phyloP scores from a whole-genome alignment of 169 alveolate species.

The Plasmodium gonderi region DNA sequence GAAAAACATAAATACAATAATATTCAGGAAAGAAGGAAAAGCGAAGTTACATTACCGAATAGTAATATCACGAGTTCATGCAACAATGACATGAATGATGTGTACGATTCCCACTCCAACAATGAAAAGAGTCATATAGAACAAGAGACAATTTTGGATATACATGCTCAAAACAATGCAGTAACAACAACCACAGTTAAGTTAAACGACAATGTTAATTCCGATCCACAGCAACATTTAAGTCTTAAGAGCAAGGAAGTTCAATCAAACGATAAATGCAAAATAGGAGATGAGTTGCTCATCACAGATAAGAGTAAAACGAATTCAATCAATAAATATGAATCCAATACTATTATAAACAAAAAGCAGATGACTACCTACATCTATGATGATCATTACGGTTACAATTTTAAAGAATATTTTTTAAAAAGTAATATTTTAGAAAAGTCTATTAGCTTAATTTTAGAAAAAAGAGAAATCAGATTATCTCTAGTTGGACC shows the following conservation, averaged over 20 bases:
- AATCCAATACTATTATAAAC: neutral
- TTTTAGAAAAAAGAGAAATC: slow-evolving; percentile 57
- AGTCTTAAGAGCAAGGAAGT: neutral
- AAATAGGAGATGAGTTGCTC: neutral
- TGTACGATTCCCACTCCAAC: neutral
- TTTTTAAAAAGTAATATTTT: slow-evolving; percentile 61
- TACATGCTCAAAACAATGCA: neutral
- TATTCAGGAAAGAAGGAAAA: neutral
- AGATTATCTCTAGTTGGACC: slow-evolving; percentile 72
- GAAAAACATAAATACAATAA: neutral
- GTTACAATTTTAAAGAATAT: slow-evolving; percentile 53
- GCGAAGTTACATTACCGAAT: neutral
- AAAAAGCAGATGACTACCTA: neutral
- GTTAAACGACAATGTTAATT: neutral
- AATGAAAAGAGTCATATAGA: neutral
- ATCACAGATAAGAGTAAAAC: neutral
- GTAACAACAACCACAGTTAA: neutral
- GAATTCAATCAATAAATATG: neutral
- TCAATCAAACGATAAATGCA: neutral
- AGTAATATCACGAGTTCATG: neutral
- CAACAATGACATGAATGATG: neutral
- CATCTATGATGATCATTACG: slow-evolving; percentile 59
- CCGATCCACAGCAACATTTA: neutral
- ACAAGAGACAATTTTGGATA: neutral
- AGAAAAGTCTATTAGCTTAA: slow-evolving; percentile 61